Evolutionary conservation across 2,329 filamentous ascomycete genomes (phyloP), one percentile per base, ranked within the genome.

Genomic region (Ambrosiella beaveri): DNA sequence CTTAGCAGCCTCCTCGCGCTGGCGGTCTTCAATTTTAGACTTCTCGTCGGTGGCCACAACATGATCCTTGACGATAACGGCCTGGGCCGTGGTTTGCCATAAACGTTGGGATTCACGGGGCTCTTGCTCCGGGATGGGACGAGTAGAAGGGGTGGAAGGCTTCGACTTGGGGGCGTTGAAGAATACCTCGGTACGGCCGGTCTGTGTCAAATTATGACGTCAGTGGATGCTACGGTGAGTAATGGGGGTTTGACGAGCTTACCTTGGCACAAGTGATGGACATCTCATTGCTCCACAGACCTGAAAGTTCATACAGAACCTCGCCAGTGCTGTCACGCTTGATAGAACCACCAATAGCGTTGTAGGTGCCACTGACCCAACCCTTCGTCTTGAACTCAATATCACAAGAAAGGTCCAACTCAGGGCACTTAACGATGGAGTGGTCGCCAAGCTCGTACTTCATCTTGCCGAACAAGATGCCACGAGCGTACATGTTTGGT

Each of bases 301-400:
- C 93, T 1, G 87, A 94, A 6, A 98, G 75, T 69, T 98, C 93
- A 66, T 82, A 97, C n/a, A 96, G 75, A 6, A 84, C 72, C 69
- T 96, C 90, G 39, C 88, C 89, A 0, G 87, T 90, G 66, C 84
- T 82, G 63, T 90, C 88, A 64, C 90, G 88, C 70, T 85, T 95
- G 71, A 98, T 95, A 45, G 77, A 82, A 7, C 93, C 93, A 7
- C 88, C 89, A 65, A 98, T 95, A 41, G 89, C 88, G 67, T 98
- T 96, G 71, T 98, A 98, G 1, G 87, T 93, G 7, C 93, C 93
- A 56, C 88, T 85, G 63, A 98, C 91, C 79, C 94, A 98, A 4
- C 93, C 93, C 71, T 97, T 97, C 56, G 88, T 94, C 74, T 97
- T 97, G 78, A 98, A 98, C 64, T 98, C 93, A 61, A 98, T 82